These are phyloP conservation scores for Polyporus tsugae DNA, from an alignment of 1,284 basidiomycete species.

Conservation along the genomic window DNA sequence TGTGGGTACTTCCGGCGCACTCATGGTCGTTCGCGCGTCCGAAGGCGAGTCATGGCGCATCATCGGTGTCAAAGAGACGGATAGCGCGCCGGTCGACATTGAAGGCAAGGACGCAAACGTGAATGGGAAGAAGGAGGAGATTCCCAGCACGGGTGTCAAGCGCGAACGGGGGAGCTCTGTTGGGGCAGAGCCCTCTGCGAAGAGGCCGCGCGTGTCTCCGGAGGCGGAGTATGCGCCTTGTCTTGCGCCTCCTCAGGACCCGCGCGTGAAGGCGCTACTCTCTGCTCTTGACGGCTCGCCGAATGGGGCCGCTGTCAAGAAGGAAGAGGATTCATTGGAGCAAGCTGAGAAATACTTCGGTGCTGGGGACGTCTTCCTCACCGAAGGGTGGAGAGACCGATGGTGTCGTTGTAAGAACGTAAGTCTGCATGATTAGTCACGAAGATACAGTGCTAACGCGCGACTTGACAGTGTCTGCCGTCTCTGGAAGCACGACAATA, in stretches of 20 bases:
- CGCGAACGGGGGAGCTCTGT: slow-evolving; percentile 54
- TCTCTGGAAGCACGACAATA: slow-evolving; percentile 60
- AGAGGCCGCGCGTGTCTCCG: slow-evolving; percentile 50
- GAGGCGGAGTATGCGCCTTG: slow-evolving; percentile 47
- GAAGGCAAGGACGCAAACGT: slow-evolving; percentile 22
- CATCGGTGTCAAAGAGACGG: slow-evolving; percentile 43
- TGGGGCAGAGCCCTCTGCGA: slow-evolving; percentile 51
- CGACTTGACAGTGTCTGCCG: slow-evolving; percentile 57
- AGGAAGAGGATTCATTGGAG: not conserved
- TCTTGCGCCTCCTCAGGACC: slow-evolving; percentile 57
- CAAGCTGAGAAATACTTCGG: slow-evolving; percentile 41
- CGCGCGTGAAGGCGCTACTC: slow-evolving; percentile 41
- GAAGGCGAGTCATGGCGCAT: slow-evolving; percentile 58
- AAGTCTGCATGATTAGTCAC: slow-evolving; percentile 35
- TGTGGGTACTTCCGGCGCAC: slow-evolving; percentile 69
- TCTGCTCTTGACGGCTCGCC: not conserved
- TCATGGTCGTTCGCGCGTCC: slow-evolving; percentile 65
- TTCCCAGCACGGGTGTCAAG: slow-evolving; percentile 50
- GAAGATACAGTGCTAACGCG: not conserved
- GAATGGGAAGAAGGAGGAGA: slow-evolving; percentile 3
- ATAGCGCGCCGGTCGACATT: slow-evolving; percentile 33
- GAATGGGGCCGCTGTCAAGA: not conserved
- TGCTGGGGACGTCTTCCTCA: slow-evolving; percentile 76
- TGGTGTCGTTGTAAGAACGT: slow-evolving; percentile 78
- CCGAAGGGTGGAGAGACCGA: slow-evolving; percentile 70